Base-by-base conservation (phyloP, 2,329 filamentous ascomycete genomes). In the Colletotrichum chrysophilum region DNA sequence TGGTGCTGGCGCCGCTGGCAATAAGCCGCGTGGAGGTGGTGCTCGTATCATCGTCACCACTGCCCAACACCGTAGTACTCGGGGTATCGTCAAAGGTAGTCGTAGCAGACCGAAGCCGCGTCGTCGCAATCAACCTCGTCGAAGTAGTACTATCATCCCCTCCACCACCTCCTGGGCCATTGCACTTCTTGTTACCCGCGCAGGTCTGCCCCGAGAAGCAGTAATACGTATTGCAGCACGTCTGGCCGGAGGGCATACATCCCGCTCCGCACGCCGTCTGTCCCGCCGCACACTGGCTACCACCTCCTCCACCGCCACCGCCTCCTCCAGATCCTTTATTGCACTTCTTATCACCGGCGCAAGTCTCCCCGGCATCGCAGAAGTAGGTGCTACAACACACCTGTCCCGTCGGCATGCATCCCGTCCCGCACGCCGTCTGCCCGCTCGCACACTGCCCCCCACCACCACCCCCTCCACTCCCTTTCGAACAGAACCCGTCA, bases 181-280 rank as follows among this genome's bases (percentile, higher is more conserved):
- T 38, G 61, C 74, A 76, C n/a, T 36, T 34, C 14, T 60, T 48
- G n/a, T 60, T 58, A 1, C 32, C 60, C 5, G 26, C 56, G 24
- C 79, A 80, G 4, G 24, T 74, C 56, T 74, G 72, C 9, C 77
- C 78, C 24, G 66, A 24, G 43, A 67, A 66, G 72, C 79, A 80
- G 75, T 78, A 79, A 2, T 69, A 76, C 1, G 76, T 75, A 5
- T 74, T 60, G 32, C 81, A 82, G 75, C 81, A 83, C 48, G 81
- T 79, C 38, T 76, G 74, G 8, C 81, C 81, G 9, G 61, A 26
- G 10, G 81, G 81, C 80, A 83, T 83, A 48, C 81, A 82, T 7
- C 80, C 80, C 8, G 65, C 62, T 7, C 76, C 80, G 7, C 81
- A 82, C 2, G n/a, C 56, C 55, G 80, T 78, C 55, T 81, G 24